Base-by-base conservation (phyloP, 1,284 basidiomycete genomes). In the Prillingera fragicola region DNA sequence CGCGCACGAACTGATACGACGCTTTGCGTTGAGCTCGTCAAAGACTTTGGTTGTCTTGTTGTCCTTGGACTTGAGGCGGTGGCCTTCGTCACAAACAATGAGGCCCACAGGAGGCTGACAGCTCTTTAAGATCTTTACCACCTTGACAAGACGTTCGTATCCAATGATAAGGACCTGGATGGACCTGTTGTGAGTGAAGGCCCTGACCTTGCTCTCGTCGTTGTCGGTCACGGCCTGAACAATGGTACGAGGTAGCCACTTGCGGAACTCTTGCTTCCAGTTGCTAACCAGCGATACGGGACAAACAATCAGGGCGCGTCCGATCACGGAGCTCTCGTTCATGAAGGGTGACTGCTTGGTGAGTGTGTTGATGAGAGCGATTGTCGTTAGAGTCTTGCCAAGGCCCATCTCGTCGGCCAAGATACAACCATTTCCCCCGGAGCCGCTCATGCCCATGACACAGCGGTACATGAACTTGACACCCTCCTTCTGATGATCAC, bases 391-490 rank as follows among this genome's bases (percentile, higher is more conserved):
- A 0, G 91, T 95, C 73, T 96, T 96, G 14, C 91, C 91, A 43
- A 95, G 79, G 35, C 91, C 90, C 89, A 90, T 92, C 50, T 98
- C 94, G 69, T 99, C 95, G 1, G 94, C 95, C 22, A 99, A 77
- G 52, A 99, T 97, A 59, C 88, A 94, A 1, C 95, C 95, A 56
- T 88, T 62, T 2, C 73, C 74, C 25, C 91, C 87, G 49, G 87
- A 84, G 57, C 83, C 85, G 24, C 86, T 79, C 67, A 97, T 76
- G 8, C 92, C 92, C 88, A 96, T 96, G 17, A 94, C 86, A 55
- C 85, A 87, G 65, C 94, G 88, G 66, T 99, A 99, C 75, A 99
- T 76, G 68, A 98, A 99, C 65, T 69, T 66, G 27, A 71, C 60
- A 78, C 92, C 92, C 75, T 95, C 88, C 38, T 80, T 76, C 65